phyloP scores from a whole-genome alignment of 1,284 basidiomycete species.

The Austropuccinia psidii region DNA sequence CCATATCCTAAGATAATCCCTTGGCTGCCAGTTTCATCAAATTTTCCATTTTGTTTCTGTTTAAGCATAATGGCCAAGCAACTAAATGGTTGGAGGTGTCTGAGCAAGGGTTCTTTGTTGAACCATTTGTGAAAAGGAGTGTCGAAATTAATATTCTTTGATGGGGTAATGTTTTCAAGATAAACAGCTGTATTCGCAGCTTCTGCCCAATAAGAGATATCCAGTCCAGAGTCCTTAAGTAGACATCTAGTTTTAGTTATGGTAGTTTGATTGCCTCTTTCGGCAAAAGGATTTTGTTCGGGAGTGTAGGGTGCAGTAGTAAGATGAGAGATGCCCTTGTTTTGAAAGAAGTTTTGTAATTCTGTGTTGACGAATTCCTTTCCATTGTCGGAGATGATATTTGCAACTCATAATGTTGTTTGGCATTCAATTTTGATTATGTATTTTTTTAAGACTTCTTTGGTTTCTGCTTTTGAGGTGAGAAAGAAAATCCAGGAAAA shows the following conservation, averaged over 20 bases:
- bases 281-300: constrained; percentile 46
- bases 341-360: not conserved
- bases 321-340: not conserved
- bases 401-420: not conserved
- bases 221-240: constrained; percentile 43
- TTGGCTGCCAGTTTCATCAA: constrained; percentile 43
- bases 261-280: constrained; percentile 44
- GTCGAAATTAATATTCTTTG: not conserved
- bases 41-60: constrained; percentile 44
- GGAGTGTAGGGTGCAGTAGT: constrained; percentile 13
- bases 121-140: not conserved
- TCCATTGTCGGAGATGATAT: not conserved
- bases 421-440: not conserved
- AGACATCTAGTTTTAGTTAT: constrained; percentile 43
- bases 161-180: not conserved
- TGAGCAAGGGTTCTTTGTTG: not conserved
- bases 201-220: constrained; percentile 45
- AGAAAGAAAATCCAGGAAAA: constrained; percentile 6
- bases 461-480: not conserved
- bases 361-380: not conserved
- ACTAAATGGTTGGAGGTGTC: not conserved
- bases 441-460: not conserved
- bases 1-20: constrained; percentile 41
- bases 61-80: not conserved
- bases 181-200: no score